Conservation (phyloP, 2,329 filamentous ascomycete species). For the Kalaharituber pfeilii region DNA sequence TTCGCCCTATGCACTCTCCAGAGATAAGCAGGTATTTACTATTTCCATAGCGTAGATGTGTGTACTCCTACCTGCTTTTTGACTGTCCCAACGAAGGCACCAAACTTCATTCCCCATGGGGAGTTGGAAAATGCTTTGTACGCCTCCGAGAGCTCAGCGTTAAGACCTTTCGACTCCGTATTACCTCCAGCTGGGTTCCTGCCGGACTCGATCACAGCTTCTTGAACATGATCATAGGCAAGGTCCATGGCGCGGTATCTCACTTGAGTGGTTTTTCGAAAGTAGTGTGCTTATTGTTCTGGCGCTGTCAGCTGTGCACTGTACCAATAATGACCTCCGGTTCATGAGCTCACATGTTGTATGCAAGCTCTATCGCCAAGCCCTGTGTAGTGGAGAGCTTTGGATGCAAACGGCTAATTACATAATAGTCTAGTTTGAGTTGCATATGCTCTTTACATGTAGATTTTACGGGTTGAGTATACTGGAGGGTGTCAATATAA, state of each 20-base stretch:
- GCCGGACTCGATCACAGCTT: conserved; percentile 45
- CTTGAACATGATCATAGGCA: conserved; percentile 90
- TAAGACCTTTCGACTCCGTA: conserved; percentile 36
- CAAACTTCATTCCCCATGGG: conserved; percentile 76
- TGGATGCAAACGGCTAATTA: too few species aligned
- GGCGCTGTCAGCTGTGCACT: too few species aligned
- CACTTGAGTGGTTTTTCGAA: too few species aligned
- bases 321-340: too few species aligned
- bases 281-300: too few species aligned
- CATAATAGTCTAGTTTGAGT: too few species aligned
- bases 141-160: conserved; percentile 80
- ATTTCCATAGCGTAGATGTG: background rate
- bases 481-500: too few species aligned
- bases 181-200: conserved; percentile 30
- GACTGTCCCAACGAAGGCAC: conserved; percentile 78
- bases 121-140: conserved; percentile 86
- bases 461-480: too few species aligned
- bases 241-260: conserved; percentile 63
- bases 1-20: conserved; percentile 47
- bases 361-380: conserved; percentile 1
- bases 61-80: conserved; percentile 57
- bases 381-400: background rate
- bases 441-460: too few species aligned
- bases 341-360: too few species aligned
- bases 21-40: conserved; percentile 10